These are phyloP conservation scores for Macrocybe gigantea DNA, from an alignment of 768 basidiomycete species.

Conservation along the genomic window DNA sequence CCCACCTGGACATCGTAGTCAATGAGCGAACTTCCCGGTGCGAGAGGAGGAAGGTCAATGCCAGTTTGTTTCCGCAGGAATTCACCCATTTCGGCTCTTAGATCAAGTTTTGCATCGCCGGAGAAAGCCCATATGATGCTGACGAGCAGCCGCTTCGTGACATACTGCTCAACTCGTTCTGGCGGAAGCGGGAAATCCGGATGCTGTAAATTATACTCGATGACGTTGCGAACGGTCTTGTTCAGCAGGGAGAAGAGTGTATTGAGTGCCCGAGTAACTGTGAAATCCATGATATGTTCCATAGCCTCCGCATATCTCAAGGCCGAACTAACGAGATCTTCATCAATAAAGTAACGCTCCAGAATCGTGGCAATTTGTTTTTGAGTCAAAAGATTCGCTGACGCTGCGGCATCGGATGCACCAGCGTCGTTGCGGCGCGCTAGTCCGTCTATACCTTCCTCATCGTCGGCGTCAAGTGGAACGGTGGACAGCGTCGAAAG, in stretches of 20 bases:
- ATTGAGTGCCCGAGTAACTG: conserved; percentile 81
- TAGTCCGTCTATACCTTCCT: conserved; percentile 57
- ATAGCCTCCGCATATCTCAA: conserved; percentile 77
- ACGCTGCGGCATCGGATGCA: conserved; percentile 43
- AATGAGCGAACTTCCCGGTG: conserved; percentile 77
- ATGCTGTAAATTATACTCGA: conserved; percentile 94
- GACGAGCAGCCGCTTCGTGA: conserved; percentile 83
- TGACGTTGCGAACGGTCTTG: conserved; percentile 88
- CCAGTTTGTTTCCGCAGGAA: conserved; percentile 81
- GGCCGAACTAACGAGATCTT: conserved; percentile 76
- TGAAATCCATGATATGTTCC: conserved; percentile 99
- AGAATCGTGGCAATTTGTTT: conserved; percentile 68
- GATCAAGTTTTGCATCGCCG: conserved; percentile 89
- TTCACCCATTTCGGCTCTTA: conserved; percentile 85
- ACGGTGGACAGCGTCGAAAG: conserved; percentile 68
- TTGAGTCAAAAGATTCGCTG: conserved; percentile 67
- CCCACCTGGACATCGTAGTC: conserved; percentile 92
- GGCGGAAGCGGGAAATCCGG: conserved; percentile 85
- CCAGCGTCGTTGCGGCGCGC: conserved; percentile 52
- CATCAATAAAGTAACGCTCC: conserved; percentile 76
- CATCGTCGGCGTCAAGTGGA: conserved; percentile 86
- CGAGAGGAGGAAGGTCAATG: conserved; percentile 79
- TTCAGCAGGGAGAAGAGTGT: conserved; percentile 97
- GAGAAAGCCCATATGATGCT: conserved; percentile 98
- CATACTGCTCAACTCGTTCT: conserved; percentile 88